Evolutionary conservation across 805 yeast species (phyloP).

Genomic region (Yueomyces sp.): DNA sequence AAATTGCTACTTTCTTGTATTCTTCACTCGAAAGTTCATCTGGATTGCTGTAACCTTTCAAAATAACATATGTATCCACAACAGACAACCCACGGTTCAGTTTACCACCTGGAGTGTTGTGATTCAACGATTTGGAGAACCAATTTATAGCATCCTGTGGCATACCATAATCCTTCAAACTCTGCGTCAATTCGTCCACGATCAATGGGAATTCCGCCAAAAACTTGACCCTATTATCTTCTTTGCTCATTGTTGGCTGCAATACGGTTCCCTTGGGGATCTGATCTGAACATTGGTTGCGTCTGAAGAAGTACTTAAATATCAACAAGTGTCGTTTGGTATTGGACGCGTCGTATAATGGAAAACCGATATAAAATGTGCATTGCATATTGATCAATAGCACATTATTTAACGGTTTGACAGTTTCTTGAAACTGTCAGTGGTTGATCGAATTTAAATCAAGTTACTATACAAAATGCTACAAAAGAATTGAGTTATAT

Average conservation of each 20-base stretch:
- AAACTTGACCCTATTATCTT: slow-evolving; percentile 37
- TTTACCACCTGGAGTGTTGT: slow-evolving; percentile 95
- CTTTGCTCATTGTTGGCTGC: slow-evolving; percentile 3
- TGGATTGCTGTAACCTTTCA: slow-evolving; percentile 46
- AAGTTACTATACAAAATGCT: no score
- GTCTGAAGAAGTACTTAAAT: no score
- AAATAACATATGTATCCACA: slow-evolving; percentile 76
- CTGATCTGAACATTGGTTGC: no score
- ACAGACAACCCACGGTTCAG: slow-evolving; percentile 93
- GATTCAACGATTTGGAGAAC: slow-evolving; percentile 59
- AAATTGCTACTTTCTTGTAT: slow-evolving; percentile 70
- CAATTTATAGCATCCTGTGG: slow-evolving; percentile 77
- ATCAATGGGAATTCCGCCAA: slow-evolving; percentile 58
- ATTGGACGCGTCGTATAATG: no score
- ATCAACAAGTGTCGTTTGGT: no score
- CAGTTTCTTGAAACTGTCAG: no score
- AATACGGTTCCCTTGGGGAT: no score
- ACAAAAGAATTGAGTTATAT: not conserved
- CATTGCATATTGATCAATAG: no score
- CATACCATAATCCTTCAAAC: slow-evolving; percentile 59
- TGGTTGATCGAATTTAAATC: no score
- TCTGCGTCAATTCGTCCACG: slow-evolving; percentile 59
- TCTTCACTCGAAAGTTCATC: slow-evolving; percentile 54
- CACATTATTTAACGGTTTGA: no score
- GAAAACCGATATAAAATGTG: no score